Conservation (phyloP, 164 flowering plant genomes). For the Piper betle region DNA sequence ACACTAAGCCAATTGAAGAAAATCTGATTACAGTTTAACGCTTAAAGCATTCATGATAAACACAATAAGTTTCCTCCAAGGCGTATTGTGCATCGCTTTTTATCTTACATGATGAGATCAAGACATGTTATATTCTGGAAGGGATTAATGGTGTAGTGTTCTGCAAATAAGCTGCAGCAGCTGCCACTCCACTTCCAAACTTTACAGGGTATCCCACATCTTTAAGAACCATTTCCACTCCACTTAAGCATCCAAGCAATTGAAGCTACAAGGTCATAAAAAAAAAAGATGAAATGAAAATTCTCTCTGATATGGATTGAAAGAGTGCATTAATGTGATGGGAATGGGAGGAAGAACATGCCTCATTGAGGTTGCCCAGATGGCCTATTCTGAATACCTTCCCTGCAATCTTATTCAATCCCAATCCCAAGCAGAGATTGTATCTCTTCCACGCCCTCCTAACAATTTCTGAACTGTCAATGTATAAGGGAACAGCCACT, state of each 20-base stretch:
- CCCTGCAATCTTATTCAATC: constrained; percentile 94
- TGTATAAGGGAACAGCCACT: constrained; percentile 74
- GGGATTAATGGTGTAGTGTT: constrained; percentile 65
- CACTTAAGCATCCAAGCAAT: constrained; percentile 87
- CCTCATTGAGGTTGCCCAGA: constrained; percentile 93
- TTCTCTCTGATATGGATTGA: neutral
- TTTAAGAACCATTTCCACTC: constrained; percentile 92
- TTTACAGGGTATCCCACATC: constrained; percentile 89
- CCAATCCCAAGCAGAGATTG: constrained; percentile 89
- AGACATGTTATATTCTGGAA: constrained; percentile 55
- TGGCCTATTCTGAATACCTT: constrained; percentile 99
- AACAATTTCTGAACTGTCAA: constrained; percentile 82
- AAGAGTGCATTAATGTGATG: neutral
- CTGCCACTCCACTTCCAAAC: constrained; percentile 90
- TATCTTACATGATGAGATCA: constrained; percentile 3
- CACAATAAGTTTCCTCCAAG: neutral
- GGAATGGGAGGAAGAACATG: constrained; percentile 9
- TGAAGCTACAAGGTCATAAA: constrained; percentile 44
- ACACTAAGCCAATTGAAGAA: no score
- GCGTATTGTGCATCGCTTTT: neutral
- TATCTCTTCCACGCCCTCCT: constrained; percentile 85
- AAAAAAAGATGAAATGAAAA: neutral
- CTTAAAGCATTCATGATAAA: no score
- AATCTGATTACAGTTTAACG: no score
- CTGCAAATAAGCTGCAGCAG: constrained; percentile 71